A percentile compares a stretch with the other conserved stretches of the same genome.
Evolutionary conservation across 2,329 filamentous ascomycete genomes (phyloP).

Genomic region (Clonostachys chloroleuca): DNA sequence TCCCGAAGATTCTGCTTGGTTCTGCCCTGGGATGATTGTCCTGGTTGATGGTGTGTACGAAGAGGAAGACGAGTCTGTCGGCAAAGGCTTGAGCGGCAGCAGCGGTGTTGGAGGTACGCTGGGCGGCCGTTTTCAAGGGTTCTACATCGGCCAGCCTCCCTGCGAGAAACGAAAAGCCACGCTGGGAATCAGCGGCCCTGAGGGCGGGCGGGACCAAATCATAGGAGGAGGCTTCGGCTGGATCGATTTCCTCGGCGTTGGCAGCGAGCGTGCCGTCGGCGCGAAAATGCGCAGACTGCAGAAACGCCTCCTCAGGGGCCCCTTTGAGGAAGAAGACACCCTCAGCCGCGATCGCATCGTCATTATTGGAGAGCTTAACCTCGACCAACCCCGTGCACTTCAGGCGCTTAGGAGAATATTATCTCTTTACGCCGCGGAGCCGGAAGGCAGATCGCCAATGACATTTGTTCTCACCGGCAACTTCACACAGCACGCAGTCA

Average conservation of each 20-base stretch:
- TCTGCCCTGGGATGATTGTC: conserved; percentile 92
- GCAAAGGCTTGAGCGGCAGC: conserved; percentile 68
- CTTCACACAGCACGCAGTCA: conserved; percentile 65
- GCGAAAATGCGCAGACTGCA: conserved; percentile 80
- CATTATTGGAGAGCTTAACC: conserved; percentile 80
- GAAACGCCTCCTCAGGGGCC: conserved; percentile 53
- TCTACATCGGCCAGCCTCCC: conserved; percentile 87
- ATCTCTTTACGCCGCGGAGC: conserved; percentile 63
- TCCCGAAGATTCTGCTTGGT: conserved; percentile 85
- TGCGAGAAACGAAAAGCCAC: conserved; percentile 80
- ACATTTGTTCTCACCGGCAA: conserved; percentile 83
- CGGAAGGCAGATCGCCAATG: conserved; percentile 63
- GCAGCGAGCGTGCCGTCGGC: conserved; percentile 82
- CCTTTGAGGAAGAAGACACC: conserved; percentile 18
- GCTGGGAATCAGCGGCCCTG: conserved; percentile 62
- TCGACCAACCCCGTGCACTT: conserved; percentile 79
- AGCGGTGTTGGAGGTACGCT: conserved; percentile 85
- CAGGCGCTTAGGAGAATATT: conserved; percentile 79
- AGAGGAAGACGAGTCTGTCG: conserved; percentile 73
- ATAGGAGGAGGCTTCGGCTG: conserved; percentile 86
- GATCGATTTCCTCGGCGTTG: conserved; percentile 92
- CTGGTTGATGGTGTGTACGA: conserved; percentile 95
- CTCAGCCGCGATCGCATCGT: conserved; percentile 52
- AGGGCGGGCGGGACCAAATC: conserved; percentile 53
- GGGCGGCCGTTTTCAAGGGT: conserved; percentile 86